Base-by-base conservation (phyloP, 805 yeast genomes). In the Ogataea paradorogensis region DNA sequence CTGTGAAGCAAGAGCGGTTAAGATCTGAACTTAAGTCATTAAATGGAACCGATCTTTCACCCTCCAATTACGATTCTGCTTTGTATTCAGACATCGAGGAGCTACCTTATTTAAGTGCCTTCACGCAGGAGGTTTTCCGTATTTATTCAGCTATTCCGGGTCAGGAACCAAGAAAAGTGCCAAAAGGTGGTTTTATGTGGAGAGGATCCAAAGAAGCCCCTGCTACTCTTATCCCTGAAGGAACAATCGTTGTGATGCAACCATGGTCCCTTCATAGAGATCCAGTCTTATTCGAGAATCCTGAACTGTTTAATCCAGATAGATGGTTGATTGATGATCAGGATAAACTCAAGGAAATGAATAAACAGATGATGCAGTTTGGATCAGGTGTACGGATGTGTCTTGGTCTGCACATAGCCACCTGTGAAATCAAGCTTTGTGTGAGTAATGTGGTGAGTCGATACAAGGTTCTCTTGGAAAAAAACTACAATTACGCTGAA, bases 361-460 rank as follows among this genome's bases (percentile, higher is more conserved):
- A 69, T 41, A 69, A 65, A 37, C 67, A 68, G 48, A 73, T 81
- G 69, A 73, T 82, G 71, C 79, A 84, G 1, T 83, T 84, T 63
- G 89, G 90, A 1, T 74, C 78, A 28, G 91, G 90, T 3, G 68
- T 79, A 15, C 63, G 88, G 47, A 81, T 82, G 88, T 83, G 91
- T 52, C 63, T 82, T 38, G 90, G 91, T 1, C 73, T 78, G 78
- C 70, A 82, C 53, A 56, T 83, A 28, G 89, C 89, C 0, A 59
- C 74, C 14, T 73, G 75, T 29, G 89, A 82, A 53, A 79, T 82
- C 68, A 82, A 81, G 54, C 51, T 80, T 30, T 70, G 73, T 9
- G 52, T 78, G 21, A 75, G 79, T 8, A 70, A 71, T 42, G 56
- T 83, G 13, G 74, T 80, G 52, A 71, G 75, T 69, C 67, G 73